Evolutionary conservation across 1,284 basidiomycete species (phyloP).

Genomic region (Peniophora sp.): DNA sequence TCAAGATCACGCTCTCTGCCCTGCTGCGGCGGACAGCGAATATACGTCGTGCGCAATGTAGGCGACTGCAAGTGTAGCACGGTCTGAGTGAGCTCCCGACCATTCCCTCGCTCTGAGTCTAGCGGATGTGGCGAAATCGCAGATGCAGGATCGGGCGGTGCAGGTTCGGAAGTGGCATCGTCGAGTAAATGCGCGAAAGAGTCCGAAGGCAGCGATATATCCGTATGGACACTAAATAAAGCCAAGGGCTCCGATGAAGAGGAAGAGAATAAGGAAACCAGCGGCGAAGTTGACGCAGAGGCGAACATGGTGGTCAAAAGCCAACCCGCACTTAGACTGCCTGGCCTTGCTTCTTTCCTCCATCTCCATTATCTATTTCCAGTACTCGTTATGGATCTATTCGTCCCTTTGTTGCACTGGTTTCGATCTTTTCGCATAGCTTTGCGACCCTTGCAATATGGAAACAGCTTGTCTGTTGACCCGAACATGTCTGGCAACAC

Average conservation of each 20-base stretch:
- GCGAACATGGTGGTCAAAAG: constrained; percentile 36
- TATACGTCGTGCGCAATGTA: constrained; percentile 58
- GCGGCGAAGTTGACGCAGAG: constrained; percentile 49
- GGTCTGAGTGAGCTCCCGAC: constrained; percentile 46
- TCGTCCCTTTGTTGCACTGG: too few relatives aligned
- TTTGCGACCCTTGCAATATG: too few relatives aligned
- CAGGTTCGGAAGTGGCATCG: constrained; percentile 49
- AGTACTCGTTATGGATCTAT: too few relatives aligned
- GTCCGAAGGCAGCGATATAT: constrained; percentile 46
- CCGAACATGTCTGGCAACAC: too few relatives aligned
- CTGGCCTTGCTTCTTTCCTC: too few relatives aligned
- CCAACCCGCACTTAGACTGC: too few relatives aligned
- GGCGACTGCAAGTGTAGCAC: constrained; percentile 85
- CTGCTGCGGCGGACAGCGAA: constrained; percentile 46
- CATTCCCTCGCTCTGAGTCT: constrained; percentile 13
- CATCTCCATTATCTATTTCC: too few relatives aligned
- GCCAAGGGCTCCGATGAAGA: constrained; percentile 57
- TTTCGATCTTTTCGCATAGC: too few relatives aligned
- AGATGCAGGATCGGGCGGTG: constrained; percentile 34
- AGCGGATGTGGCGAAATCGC: constrained; percentile 33
- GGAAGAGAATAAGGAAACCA: constrained; percentile 75
- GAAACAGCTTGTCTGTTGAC: too few relatives aligned
- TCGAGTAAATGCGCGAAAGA: constrained; percentile 61
- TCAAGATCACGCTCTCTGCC: constrained; percentile 35
- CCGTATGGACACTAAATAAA: constrained; percentile 49